phyloP scores from a whole-genome alignment of 768 basidiomycete species.

The Pholiota microspora region DNA sequence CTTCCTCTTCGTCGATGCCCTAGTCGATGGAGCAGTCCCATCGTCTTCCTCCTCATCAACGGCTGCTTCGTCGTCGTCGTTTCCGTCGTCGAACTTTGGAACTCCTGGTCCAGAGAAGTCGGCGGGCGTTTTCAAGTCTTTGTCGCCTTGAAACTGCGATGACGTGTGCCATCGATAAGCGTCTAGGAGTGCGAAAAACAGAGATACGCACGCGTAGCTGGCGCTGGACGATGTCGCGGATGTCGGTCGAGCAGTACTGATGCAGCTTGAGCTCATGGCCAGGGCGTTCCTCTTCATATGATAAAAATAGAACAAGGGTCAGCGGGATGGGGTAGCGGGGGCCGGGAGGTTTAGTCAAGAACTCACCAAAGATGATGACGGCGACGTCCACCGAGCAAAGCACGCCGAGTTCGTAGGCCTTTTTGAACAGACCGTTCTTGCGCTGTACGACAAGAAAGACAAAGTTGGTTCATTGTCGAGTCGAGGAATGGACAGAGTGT shows the following conservation, averaged over 20 bases:
- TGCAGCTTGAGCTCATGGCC: slow-evolving; percentile 72
- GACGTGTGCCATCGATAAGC: slow-evolving; percentile 14
- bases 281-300: slow-evolving; percentile 48
- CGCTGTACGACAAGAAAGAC: slow-evolving; percentile 35
- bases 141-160: slow-evolving; percentile 33
- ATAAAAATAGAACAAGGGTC: slow-evolving; percentile 24
- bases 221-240: slow-evolving; percentile 57
- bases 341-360: not conserved
- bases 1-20: slow-evolving; percentile 9
- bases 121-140: slow-evolving; percentile 31
- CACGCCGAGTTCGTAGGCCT: slow-evolving; percentile 77
- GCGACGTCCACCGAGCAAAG: slow-evolving; percentile 75
- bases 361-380: slow-evolving; percentile 69
- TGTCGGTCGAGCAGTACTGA: slow-evolving; percentile 65
- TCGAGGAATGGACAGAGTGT: slow-evolving; percentile 6
- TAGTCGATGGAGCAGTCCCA: not conserved
- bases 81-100: slow-evolving; percentile 26
- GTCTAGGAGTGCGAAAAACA: not conserved
- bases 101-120: slow-evolving; percentile 30
- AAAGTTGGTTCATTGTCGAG: not conserved
- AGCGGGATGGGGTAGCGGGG: slow-evolving; percentile 4
- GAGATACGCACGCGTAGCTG: slow-evolving; percentile 41
- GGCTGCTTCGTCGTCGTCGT: slow-evolving; percentile 8
- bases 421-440: slow-evolving; percentile 78
- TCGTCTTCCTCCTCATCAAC: slow-evolving; percentile 12